Conservation (phyloP, 2,329 filamentous ascomycete genomes). For the Penicillium digitatum region DNA sequence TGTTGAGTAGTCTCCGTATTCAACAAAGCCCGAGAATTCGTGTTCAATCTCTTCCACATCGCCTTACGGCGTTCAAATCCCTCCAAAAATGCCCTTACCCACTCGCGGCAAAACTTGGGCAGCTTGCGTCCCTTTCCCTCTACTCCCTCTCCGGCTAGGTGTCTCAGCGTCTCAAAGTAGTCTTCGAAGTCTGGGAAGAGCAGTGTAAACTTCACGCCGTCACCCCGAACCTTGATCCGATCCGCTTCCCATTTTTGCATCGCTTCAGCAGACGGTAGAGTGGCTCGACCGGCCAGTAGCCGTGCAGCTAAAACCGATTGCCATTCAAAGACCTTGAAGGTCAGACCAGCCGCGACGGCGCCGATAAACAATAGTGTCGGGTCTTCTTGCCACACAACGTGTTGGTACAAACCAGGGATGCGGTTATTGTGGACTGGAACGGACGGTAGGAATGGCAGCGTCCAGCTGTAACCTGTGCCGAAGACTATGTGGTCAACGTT, state of each 20-base stretch:
- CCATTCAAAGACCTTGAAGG: not conserved
- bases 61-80: not conserved
- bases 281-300: not conserved
- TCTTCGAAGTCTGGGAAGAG: not conserved
- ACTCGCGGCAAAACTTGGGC: not conserved
- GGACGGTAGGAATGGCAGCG: not conserved
- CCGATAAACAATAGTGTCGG: not conserved
- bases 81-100: not conserved
- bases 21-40: not conserved
- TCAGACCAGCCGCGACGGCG: not conserved
- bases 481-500: not conserved
- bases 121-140: not conserved
- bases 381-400: not conserved
- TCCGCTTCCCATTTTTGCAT: slow-evolving; percentile 1
- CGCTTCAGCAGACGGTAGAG: not conserved
- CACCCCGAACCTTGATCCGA: not conserved
- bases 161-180: not conserved
- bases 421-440: not conserved
- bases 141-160: not conserved
- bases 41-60: not conserved
- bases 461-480: slow-evolving; percentile 1
- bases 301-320: not conserved
- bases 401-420: not conserved
- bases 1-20: not conserved
- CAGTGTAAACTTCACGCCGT: not conserved